phyloP scores from a whole-genome alignment of 106 monocot species.

The Narthecium ossifragum region DNA sequence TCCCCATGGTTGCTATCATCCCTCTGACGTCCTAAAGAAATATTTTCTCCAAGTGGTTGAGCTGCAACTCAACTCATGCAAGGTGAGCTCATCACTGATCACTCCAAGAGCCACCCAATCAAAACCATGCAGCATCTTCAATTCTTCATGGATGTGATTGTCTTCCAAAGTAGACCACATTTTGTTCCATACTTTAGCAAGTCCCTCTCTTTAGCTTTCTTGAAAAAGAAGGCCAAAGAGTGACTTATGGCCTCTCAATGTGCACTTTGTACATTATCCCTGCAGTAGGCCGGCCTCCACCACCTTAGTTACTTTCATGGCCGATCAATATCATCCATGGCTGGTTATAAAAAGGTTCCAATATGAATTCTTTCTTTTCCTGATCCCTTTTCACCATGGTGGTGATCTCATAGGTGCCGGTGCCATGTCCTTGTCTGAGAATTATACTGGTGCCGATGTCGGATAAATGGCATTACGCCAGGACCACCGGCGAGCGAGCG shows the following conservation, averaged over 20 bases:
- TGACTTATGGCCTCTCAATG: not conserved
- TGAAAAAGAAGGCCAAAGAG: not conserved
- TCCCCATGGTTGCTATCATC: too few species aligned
- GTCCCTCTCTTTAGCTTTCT: not conserved
- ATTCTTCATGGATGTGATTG: not conserved
- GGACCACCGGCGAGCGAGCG: not conserved
- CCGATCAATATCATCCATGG: not conserved
- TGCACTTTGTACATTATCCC: not conserved
- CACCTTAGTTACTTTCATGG: not conserved
- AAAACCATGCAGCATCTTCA: too few species aligned
- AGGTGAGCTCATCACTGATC: too few species aligned
- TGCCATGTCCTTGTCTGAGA: not conserved
- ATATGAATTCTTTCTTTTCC: not conserved
- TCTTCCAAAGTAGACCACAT: not conserved
- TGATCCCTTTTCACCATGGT: not conserved
- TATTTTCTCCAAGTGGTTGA: too few species aligned
- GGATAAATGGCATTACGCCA: not conserved
- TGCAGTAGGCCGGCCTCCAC: too few species aligned
- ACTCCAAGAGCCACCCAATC: too few species aligned
- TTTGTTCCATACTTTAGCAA: not conserved
- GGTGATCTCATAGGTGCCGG: not conserved
- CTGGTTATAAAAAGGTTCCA: not conserved
- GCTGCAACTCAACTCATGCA: too few species aligned
- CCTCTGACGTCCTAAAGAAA: too few species aligned
- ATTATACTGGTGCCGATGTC: not conserved